A percentile compares a stretch with the other conserved stretches of the same genome.
phyloP scores from a whole-genome alignment of 345 rosid species.

The Mallotus nudiflorus region DNA sequence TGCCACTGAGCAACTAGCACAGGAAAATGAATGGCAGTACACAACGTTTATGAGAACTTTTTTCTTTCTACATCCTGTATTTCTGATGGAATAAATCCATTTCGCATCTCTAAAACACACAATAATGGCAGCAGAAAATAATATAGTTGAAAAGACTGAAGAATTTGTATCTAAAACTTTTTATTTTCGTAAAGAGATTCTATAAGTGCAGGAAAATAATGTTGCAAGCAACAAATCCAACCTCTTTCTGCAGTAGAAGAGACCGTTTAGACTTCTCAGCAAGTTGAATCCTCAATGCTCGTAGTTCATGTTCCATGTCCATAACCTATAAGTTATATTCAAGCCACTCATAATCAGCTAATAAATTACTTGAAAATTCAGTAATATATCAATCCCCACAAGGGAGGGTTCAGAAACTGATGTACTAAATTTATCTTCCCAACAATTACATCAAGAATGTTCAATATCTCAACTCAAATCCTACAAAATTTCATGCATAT shows the following conservation, averaged over 20 bases:
- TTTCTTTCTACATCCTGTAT: too few species aligned
- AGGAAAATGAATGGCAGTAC: too few species aligned
- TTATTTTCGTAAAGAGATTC: too few species aligned
- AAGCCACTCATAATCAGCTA: slow-evolving; percentile 9
- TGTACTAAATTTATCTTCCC: neutral
- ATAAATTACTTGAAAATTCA: neutral
- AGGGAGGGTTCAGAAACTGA: neutral
- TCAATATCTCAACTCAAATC: neutral
- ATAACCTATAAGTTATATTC: slow-evolving; percentile 54
- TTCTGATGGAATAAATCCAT: too few species aligned
- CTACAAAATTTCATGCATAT: neutral
- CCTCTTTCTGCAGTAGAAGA: slow-evolving; percentile 76
- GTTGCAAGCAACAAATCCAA: slow-evolving; percentile 9
- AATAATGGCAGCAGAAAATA: too few species aligned
- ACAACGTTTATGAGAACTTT: too few species aligned
- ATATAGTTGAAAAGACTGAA: too few species aligned
- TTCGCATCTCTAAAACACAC: too few species aligned
- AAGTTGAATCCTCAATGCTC: slow-evolving; percentile 76
- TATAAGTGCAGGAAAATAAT: too few species aligned
- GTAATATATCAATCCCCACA: neutral
- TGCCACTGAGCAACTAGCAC: too few species aligned
- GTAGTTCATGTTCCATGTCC: slow-evolving; percentile 94
- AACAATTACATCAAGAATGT: neutral
- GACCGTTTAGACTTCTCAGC: slow-evolving; percentile 74
- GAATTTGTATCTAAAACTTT: too few species aligned